Base-by-base conservation (phyloP, 371 early-diverging fungal species). In the Nematocida sp. region DNA sequence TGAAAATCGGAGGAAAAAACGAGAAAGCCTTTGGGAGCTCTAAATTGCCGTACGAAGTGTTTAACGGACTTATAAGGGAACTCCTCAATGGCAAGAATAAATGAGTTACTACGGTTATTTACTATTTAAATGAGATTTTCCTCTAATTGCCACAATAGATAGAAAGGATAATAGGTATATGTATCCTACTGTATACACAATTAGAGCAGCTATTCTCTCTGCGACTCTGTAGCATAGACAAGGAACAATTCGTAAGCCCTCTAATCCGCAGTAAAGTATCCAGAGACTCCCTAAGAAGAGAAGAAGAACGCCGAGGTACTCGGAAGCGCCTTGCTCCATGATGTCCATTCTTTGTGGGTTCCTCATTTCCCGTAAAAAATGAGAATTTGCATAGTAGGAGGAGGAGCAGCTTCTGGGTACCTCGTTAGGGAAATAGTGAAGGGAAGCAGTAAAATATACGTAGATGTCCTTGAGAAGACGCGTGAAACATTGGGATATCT, bases 341-440 rank as follows among this genome's bases (percentile, higher is more conserved):
- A 71, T 25, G n/a, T 48, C 57, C 0, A 30, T 4, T 26, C 32
- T 51, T 54, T 67, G 61, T 9, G 59, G 63, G 47, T 49, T 18
- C 40, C 23, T 9, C 75, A 71, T 71, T 20, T 16, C 59, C 25
- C 56, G 2, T 38, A 57, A 67, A 67, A 71, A 71, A 71, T 71
- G 75, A 67, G 59, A 13, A 16, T 71, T 5, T 71, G 86, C 76
- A 38, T 93, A 30, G 86, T 91, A 20, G 92, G 92, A 20, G 88
- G 89, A 79, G 93, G 92, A 0, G 90, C 91, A 28, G 93, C 92
- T 2, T 93, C 93, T 0, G 93, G 93, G 79, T 96, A 95, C 80
- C 89, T 94, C 1, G 88, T 93, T 0, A 87, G 89, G 48, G 86
- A 89, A 32, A 78, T 93, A 18, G 84, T 93, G 30, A 78, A 66